Evolutionary conservation across 306 rosid genomes (phyloP), one percentile per base, ranked within the genome.

Genomic region (Mimosa bimucronata): DNA sequence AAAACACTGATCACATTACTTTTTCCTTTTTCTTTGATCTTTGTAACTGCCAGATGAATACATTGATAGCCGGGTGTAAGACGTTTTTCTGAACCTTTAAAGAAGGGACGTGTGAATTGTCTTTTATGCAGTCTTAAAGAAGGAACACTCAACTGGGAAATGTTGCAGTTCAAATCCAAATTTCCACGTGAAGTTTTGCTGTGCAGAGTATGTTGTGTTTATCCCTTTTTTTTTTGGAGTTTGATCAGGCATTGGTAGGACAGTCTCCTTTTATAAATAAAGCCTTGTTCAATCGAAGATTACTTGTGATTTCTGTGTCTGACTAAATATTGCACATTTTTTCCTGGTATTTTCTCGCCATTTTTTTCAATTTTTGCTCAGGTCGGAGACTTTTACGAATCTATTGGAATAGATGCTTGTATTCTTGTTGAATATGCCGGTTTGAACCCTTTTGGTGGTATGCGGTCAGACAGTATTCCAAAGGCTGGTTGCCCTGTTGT

Each of bases 341-440:
- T 18, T 46, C 44, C 42, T 31, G 52, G 4, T 66, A 71, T 21
- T 44, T 38, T 12, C 45, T 69, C 38, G 42, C 71, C 9, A 42
- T 23, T 23, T n/a, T 65, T 64, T 52, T 14, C 18, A 48, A 67
- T 73, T 84, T 60, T 11, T 74, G 38, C 68, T 74, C 87, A 94
- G 98, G 98, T 94, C 42, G 98, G 98, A 74, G 98, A 94, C 6
- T 92, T 94, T 80, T 94, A 94, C 73, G 98, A 94, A 89, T 93
- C 98, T 29, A 23, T 89, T 71, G 98, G 97, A 78, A 87, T 92
- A 75, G 98, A 94, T 86, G 97, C 98, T 62, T 94, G 97, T 73
- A 70, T 94, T 40, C 94, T 94, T 82, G 98, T 94, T 52, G 97
- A 94, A 80, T 91, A 87, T 81, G 97, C 97, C 1, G 98, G 98